Base-by-base conservation (phyloP, 257 asterid species). In the Haberlea rhodopensis region DNA sequence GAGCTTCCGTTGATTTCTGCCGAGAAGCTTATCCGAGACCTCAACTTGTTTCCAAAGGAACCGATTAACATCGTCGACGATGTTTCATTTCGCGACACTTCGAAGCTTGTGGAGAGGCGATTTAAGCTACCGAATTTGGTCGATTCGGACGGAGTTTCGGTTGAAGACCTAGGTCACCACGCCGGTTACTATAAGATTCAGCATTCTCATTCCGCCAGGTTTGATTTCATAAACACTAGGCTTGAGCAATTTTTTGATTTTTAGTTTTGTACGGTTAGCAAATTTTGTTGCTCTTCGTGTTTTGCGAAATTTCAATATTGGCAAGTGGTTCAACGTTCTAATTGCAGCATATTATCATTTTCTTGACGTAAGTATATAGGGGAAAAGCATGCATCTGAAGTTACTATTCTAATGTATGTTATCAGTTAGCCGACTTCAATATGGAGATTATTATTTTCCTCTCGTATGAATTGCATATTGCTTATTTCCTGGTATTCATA, bases 171-270 rank as follows among this genome's bases (percentile, higher is more conserved):
- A 45, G 96, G 91, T 18, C 96, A 91, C 51, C 88, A 91, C 80
- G 96, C 98, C 23, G 98, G 98, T 60, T 91, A 91, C 81, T 88
- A 84, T 69, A 66, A 86, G 76, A 84, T 91, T 74, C 68, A 84
- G 74, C 91, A 84, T 76, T 88, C 98, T 60, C 87, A 75, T 73
- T 88, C 76, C 43, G 98, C 96, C 54, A 91, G 85, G 98, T 91
- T 28, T 32, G 37, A 29, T 59, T 71, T 32, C 46, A 27, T 53
- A 5, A n/a, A 43, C 28, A 43, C 26, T 70, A 62, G 45, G 51
- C 9, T 28, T 24, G 8, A 21, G 23, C 28, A 62, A 28, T 28
- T 16, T 13, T 66, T 57, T 10, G 19, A 19, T 57, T 53, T 60
- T 26, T 25, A 5, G 8, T 16, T 53, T 55, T 70, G n/a, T n/a